Base-by-base conservation (phyloP, 2,329 filamentous ascomycete species). In the Diaporthe amygdali region DNA sequence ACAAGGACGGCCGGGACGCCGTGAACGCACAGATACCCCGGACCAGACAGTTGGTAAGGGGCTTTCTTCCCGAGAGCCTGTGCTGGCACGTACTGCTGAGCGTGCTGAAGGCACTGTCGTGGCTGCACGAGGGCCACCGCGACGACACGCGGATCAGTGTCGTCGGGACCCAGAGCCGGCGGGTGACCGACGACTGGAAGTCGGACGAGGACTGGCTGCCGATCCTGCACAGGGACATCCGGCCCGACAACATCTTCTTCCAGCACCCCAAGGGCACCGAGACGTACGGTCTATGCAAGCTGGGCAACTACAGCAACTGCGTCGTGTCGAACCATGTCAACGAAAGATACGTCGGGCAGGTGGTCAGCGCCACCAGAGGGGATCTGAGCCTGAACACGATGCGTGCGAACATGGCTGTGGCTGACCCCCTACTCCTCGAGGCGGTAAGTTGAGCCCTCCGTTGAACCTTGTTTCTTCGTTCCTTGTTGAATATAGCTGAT, bases 71-170 rank as follows among this genome's bases (percentile, higher is more conserved):
- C 0, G 88, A 90, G 74, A 81, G 82, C 2, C 79, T 90, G 15
- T 87, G 87, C 73, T 90, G 88, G 88, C 87, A 90, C 74, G 87
- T 90, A 10, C 79, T 86, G 15, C 76, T 80, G 14, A 85, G 83
- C 9, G 77, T 89, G 56, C 77, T 85, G 17, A 80, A 81, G n/a
- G 87, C 86, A 2, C 80, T 89, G 47, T 77, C 84, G 37, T 89
- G 85, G 81, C 78, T 90, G 25, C 88, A 90, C 75, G 83, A 87
- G 54, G 88, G 88, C 20, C 77, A 79, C 66, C 77, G 77, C 5
- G 74, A 79, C 15, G 73, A 75, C 30, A 34, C 44, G 20, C 8
- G 34, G 71, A 72, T 25, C 66, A 77, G n/a, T 46, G 2, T 51
- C 37, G 7, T 56, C 22, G 5, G 4, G 56, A 2, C 61, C 27